phyloP scores from a whole-genome alignment of 352 stramenopile genomes.

The Pythium phragmiticola region DNA sequence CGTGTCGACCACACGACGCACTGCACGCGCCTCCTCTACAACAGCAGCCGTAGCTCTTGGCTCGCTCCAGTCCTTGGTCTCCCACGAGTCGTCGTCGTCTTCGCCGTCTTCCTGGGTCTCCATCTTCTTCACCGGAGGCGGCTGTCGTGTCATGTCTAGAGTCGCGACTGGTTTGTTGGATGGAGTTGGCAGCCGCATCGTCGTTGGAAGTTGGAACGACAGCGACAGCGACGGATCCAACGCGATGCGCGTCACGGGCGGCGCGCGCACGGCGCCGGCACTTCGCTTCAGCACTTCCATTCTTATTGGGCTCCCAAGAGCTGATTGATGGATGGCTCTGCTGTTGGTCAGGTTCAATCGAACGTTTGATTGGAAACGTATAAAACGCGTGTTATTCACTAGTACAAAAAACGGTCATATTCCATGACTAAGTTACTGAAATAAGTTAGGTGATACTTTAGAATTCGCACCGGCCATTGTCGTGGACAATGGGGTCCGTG shows the following conservation, averaged over 20 bases:
- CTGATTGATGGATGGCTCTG: slow-evolving; percentile 18
- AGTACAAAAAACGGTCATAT: background rate
- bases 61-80: slow-evolving; percentile 17
- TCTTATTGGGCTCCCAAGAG: background rate
- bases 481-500: slow-evolving; percentile 33
- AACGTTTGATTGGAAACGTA: slow-evolving; percentile 24
- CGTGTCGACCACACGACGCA: slow-evolving; percentile 20
- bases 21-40: background rate
- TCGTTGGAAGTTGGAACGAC: slow-evolving; percentile 22
- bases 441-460: slow-evolving; percentile 22
- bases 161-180: background rate
- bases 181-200: background rate
- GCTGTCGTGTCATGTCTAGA: background rate
- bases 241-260: slow-evolving; percentile 16
- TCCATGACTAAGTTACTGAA: slow-evolving; percentile 9
- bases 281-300: slow-evolving; percentile 27
- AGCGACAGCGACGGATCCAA: slow-evolving; percentile 27
- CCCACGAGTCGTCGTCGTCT: slow-evolving; percentile 20
- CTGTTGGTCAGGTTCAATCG: slow-evolving; percentile 10
- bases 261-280: background rate
- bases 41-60: background rate
- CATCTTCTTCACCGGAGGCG: background rate
- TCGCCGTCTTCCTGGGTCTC: slow-evolving; percentile 8
- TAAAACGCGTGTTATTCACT: background rate
- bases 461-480: slow-evolving; percentile 57